Evolutionary conservation across 208 protist species (phyloP).

Genomic region (Acanthamoeba royreba): DNA sequence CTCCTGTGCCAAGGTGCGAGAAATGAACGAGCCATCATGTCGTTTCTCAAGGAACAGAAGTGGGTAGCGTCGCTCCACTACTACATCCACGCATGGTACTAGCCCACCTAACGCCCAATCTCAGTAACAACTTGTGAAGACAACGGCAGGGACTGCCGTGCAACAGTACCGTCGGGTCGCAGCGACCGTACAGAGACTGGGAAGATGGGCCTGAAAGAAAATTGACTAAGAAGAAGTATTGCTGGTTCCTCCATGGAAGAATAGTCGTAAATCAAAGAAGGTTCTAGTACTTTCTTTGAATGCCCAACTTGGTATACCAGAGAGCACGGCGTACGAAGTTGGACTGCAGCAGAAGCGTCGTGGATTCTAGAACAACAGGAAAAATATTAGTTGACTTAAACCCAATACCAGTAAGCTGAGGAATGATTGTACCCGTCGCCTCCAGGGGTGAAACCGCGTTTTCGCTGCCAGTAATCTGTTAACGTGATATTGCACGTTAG

Average conservation of each 20-base stretch:
- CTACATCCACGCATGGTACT: constrained; percentile 1
- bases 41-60: constrained; percentile 19
- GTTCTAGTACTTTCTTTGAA: neutral
- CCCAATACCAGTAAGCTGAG: neutral
- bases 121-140: neutral
- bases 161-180: neutral
- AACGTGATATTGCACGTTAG: too few species aligned
- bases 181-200: neutral
- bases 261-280: too few species aligned
- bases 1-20: neutral
- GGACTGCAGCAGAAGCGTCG: neutral
- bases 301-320: constrained; percentile 22
- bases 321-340: neutral
- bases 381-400: neutral
- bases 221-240: neutral
- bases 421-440: neutral
- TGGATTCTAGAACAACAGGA: neutral
- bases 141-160: neutral
- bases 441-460: neutral
- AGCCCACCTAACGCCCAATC: neutral
- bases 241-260: neutral
- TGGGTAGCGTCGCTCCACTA: neutral
- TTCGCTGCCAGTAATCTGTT: neutral
- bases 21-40: neutral
- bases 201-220: neutral